Evolutionary conservation across 2,329 filamentous ascomycete species (phyloP).

Genomic region (Cladosporium halotolerans): DNA sequence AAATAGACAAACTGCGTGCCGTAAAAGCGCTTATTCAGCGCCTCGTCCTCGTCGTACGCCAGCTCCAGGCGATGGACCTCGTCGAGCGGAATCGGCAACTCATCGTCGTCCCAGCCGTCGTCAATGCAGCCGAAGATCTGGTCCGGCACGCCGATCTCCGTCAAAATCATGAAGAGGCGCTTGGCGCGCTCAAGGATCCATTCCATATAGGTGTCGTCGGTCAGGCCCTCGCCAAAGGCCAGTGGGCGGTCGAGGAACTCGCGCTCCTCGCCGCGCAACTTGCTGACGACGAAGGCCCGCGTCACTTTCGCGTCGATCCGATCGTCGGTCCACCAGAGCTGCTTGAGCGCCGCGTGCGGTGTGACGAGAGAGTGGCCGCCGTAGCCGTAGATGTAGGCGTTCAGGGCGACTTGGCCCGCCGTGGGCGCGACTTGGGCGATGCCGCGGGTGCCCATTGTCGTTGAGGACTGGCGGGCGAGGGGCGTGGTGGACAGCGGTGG

Average conservation of each 20-base stretch:
- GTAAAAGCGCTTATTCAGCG: conserved; percentile 63
- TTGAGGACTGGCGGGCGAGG: background rate
- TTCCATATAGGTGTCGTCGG: conserved; percentile 70
- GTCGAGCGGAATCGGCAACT: conserved; percentile 62
- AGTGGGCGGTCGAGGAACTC: conserved; percentile 57
- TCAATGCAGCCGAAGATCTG: conserved; percentile 71
- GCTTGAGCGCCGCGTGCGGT: conserved; percentile 43
- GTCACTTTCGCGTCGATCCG: conserved; percentile 65
- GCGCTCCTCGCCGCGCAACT: conserved; percentile 58
- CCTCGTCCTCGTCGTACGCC: conserved; percentile 53
- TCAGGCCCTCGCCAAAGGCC: conserved; percentile 61
- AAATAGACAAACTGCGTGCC: conserved; percentile 65
- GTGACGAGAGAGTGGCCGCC: conserved; percentile 46
- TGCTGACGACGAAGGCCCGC: conserved; percentile 58
- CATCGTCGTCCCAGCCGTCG: conserved; percentile 69
- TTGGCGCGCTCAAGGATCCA: conserved; percentile 67
- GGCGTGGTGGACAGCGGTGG: background rate
- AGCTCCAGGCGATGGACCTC: conserved; percentile 59
- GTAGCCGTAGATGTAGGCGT: conserved; percentile 46
- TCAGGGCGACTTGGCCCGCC: conserved; percentile 37
- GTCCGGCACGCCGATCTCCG: conserved; percentile 63
- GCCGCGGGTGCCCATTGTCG: conserved; percentile 29
- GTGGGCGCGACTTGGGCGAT: conserved; percentile 31
- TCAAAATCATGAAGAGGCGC: conserved; percentile 63
- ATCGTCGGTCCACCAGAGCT: conserved; percentile 65